Evolutionary conservation across 441 rosid genomes (phyloP).

Genomic region (Lepidium campestre): DNA sequence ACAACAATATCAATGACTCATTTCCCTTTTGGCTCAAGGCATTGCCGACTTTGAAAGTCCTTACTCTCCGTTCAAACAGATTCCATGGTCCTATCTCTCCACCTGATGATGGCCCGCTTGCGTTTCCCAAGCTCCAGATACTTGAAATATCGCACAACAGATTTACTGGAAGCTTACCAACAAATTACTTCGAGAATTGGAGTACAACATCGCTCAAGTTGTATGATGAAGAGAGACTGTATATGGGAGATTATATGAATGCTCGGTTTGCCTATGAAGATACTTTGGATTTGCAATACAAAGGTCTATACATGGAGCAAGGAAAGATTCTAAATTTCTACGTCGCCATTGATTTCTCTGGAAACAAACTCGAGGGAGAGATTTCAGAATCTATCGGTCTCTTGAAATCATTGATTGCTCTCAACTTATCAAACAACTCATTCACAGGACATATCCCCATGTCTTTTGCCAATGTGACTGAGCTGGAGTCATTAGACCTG

Average conservation of each 20-base stretch:
- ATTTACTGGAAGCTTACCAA: background rate
- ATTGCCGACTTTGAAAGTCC: slow-evolving; percentile 33
- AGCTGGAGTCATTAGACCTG: background rate
- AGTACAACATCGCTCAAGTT: slow-evolving; percentile 21
- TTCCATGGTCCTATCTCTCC: slow-evolving; percentile 39
- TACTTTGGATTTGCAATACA: background rate
- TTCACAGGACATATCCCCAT: slow-evolving; percentile 6
- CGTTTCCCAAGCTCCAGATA: slow-evolving; percentile 48
- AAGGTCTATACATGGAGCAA: background rate
- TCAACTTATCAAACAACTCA: background rate
- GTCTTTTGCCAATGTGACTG: background rate
- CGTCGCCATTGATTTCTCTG: slow-evolving; percentile 4
- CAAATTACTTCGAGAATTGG: slow-evolving; percentile 28
- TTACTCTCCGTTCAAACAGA: slow-evolving; percentile 38
- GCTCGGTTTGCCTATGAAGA: rapidly evolving
- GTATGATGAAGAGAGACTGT: background rate
- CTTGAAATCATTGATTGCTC: background rate
- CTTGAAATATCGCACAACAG: slow-evolving; percentile 37
- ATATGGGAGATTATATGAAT: background rate
- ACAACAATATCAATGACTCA: slow-evolving; percentile 35
- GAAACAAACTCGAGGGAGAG: background rate
- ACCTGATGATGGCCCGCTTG: background rate
- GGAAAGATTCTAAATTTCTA: background rate
- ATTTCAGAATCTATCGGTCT: slow-evolving; percentile 11
- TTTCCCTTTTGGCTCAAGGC: slow-evolving; percentile 50